Percentiles rank a stretch among this genome's conserved stretches.
These are phyloP conservation scores for Xanthoceras sorbifolium DNA, from an alignment of 345 rosid species.

Conservation along the genomic window DNA sequence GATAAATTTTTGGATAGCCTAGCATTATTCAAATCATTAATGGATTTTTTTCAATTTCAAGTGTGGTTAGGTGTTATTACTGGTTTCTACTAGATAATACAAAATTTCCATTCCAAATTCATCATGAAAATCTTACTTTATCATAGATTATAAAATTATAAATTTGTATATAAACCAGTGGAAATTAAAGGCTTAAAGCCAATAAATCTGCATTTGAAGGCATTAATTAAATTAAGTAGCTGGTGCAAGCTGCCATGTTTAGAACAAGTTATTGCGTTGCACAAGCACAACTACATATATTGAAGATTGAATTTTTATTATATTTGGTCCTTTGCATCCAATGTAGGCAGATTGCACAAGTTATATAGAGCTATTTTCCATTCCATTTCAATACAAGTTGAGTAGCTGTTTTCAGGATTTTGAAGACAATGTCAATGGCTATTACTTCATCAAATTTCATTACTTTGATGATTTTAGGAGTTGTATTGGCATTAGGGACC, in stretches of 20 bases:
- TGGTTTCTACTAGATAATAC: too few species aligned
- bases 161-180: neutral
- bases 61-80: too few species aligned
- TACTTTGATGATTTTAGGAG: constrained; percentile 10
- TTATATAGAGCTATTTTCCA: constrained; percentile 10
- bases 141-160: too few species aligned
- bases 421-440: constrained; percentile 20
- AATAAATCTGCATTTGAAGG: neutral
- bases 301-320: neutral
- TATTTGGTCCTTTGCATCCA: neutral
- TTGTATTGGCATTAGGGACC: constrained; percentile 6
- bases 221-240: constrained; percentile 3
- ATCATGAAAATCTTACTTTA: too few species aligned
- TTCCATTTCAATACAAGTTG: neutral
- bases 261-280: neutral
- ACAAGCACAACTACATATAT: constrained; percentile 7
- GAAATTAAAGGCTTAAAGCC: neutral
- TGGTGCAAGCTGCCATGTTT: neutral
- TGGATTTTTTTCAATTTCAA: too few species aligned
- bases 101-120: too few species aligned
- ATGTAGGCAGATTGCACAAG: neutral
- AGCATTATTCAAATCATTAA: too few species aligned
- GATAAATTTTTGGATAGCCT: too few species aligned
- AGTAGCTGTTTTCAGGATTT: too few species aligned
- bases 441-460: neutral